Evolutionary conservation across 1,139 yeast species (phyloP).

Genomic region (Candida sp.): DNA sequence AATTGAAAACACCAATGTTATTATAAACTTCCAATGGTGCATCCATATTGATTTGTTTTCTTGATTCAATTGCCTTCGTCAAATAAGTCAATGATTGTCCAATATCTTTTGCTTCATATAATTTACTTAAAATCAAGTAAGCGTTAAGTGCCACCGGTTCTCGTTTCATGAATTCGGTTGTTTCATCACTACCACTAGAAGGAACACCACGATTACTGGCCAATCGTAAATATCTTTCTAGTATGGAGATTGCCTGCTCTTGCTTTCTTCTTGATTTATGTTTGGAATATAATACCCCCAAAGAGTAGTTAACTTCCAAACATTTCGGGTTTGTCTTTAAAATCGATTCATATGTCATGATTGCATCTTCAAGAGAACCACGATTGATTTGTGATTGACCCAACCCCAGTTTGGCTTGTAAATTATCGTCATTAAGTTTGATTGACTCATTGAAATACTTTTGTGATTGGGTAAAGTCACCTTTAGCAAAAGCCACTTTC

Average conservation of each 20-base stretch:
- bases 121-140: conserved; percentile 59
- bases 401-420: conserved; percentile 74
- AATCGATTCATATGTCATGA: conserved; percentile 76
- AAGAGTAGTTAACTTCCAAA: conserved; percentile 70
- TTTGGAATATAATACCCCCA: conserved; percentile 71
- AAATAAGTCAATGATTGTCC: conserved; percentile 57
- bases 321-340: conserved; percentile 66
- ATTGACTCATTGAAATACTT: conserved; percentile 71
- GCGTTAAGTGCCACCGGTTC: conserved; percentile 76
- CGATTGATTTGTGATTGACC: conserved; percentile 83
- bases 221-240: conserved; percentile 71
- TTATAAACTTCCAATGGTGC: conserved; percentile 72
- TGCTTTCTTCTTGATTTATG: conserved; percentile 32
- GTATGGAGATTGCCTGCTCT: conserved; percentile 56
- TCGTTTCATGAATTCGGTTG: conserved; percentile 32
- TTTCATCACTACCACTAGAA: conserved; percentile 19
- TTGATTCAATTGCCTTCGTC: conserved; percentile 53
- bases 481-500: conserved; percentile 60
- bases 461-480: conserved; percentile 67
- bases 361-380: conserved; percentile 80
- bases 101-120: conserved; percentile 63
- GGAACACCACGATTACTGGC: conserved; percentile 45
- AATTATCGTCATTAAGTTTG: conserved; percentile 56
- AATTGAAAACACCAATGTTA: conserved; percentile 84
- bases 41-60: conserved; percentile 38